These are phyloP conservation scores for Mycena haematopus DNA, from an alignment of 768 basidiomycete genomes.

Conservation along the genomic window DNA sequence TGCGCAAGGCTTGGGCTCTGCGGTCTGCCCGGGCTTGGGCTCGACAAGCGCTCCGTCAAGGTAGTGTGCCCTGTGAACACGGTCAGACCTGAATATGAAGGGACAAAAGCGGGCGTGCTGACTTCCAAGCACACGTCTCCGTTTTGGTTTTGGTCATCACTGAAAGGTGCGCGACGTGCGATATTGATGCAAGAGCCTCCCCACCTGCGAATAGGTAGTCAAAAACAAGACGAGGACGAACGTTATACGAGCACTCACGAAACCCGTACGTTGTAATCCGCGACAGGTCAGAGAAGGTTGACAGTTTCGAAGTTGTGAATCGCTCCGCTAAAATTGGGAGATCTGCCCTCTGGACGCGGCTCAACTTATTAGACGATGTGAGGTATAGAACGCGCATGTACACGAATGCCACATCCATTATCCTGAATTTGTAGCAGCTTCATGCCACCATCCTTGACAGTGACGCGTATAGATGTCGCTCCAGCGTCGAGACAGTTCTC, in stretches of 20 bases:
- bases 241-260: slow-evolving; percentile 49
- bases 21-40: slow-evolving; percentile 69
- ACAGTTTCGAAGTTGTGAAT: slow-evolving; percentile 94
- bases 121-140: slow-evolving; percentile 94
- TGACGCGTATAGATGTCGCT: slow-evolving; percentile 83
- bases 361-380: not conserved
- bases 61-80: slow-evolving; percentile 72
- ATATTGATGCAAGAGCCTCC: slow-evolving; percentile 95
- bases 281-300: slow-evolving; percentile 84
- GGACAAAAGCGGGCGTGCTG: slow-evolving; percentile 39
- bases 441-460: slow-evolving; percentile 93
- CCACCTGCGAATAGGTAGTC: slow-evolving; percentile 38
- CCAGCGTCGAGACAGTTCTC: slow-evolving; percentile 97
- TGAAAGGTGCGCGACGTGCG: slow-evolving; percentile 88
- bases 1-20: slow-evolving; percentile 88
- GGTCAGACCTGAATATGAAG: not conserved
- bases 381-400: slow-evolving; percentile 43
- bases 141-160: slow-evolving; percentile 89
- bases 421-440: slow-evolving; percentile 96
- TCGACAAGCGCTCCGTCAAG: slow-evolving; percentile 76
- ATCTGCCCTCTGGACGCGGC: slow-evolving; percentile 76
- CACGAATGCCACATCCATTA: slow-evolving; percentile 94
- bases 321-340: slow-evolving; percentile 91
- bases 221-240: not conserved
- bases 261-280: slow-evolving; percentile 93